Conservation (phyloP, 2,329 filamentous ascomycete genomes). For the Aspergillus novofumigatus region DNA sequence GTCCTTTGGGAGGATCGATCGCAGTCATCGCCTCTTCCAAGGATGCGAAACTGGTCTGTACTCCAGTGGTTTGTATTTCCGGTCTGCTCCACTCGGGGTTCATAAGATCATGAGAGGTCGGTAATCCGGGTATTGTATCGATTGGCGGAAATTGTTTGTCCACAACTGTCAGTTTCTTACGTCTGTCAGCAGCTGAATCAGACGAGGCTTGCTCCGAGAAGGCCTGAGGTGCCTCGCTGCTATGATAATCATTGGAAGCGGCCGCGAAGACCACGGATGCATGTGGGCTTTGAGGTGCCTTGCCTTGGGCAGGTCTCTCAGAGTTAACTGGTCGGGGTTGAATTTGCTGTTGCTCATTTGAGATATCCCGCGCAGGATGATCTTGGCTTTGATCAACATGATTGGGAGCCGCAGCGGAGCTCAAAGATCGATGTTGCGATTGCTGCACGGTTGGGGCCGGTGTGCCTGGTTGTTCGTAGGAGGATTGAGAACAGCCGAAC, state of each 20-base stretch:
- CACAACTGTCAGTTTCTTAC: not conserved
- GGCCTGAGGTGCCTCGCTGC: too few relatives aligned
- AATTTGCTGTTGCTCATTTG: not conserved
- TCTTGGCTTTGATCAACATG: not conserved
- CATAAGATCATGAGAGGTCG: conserved; percentile 3
- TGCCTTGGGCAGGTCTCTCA: too few relatives aligned
- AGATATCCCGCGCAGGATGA: not conserved
- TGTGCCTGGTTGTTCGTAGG: not conserved
- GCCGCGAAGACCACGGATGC: too few relatives aligned
- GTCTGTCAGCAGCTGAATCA: not conserved
- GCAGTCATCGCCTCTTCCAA: conserved; percentile 16
- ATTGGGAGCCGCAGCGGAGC: not conserved
- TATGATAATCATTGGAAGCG: too few relatives aligned
- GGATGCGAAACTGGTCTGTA: conserved; percentile 13
- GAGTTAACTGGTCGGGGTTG: too few relatives aligned
- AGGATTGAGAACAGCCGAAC: not conserved
- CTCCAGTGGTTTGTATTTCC: conserved; percentile 4
- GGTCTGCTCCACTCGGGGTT: conserved; percentile 4
- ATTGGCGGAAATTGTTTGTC: not conserved
- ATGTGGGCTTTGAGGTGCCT: too few relatives aligned
- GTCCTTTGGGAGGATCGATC: not conserved
- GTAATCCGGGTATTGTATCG: not conserved
- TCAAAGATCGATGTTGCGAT: not conserved
- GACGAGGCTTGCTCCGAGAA: not conserved
- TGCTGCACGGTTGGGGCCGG: not conserved